Conservation (phyloP, 257 asterid genomes). For the Cinchona pubescens region DNA sequence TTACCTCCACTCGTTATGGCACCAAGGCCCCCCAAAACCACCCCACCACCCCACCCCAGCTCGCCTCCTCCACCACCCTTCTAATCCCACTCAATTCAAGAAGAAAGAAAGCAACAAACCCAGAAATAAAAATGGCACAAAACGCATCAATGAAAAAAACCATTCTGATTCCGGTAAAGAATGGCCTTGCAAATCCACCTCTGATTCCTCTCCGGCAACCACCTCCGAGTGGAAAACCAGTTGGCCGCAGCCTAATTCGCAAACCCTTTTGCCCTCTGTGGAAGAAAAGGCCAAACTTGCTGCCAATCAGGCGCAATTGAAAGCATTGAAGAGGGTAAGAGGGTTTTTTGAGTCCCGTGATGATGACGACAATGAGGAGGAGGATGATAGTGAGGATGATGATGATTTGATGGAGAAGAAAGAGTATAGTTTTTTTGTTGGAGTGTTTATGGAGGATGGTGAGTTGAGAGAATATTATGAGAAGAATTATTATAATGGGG, state of each 20-base stretch:
- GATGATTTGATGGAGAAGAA: slow-evolving; percentile 41
- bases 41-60: slow-evolving; percentile 5
- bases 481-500: slow-evolving; percentile 50
- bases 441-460: slow-evolving; percentile 46
- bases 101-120: slow-evolving; percentile 16
- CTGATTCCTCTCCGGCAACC: slow-evolving; percentile 30
- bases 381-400: slow-evolving; percentile 37
- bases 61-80: slow-evolving; percentile 30
- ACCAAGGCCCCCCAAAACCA: slow-evolving; percentile 57
- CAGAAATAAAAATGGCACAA: not conserved
- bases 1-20: slow-evolving; percentile 77
- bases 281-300: slow-evolving; percentile 31
- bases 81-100: slow-evolving; percentile 35
- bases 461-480: slow-evolving; percentile 47
- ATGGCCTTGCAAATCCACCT: slow-evolving; percentile 49
- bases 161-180: slow-evolving; percentile 33
- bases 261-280: slow-evolving; percentile 30
- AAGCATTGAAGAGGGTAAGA: slow-evolving; percentile 37
- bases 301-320: slow-evolving; percentile 39
- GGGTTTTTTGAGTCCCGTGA: slow-evolving; percentile 33
- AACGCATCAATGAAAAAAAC: slow-evolving; percentile 2
- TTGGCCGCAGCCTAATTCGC: slow-evolving; percentile 35
- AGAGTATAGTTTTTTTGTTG: slow-evolving; percentile 32
- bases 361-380: slow-evolving; percentile 30
- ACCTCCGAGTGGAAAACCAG: slow-evolving; percentile 27